These are phyloP conservation scores for Bipolaris victoriae DNA, from an alignment of 2,329 filamentous ascomycete genomes.

Conservation along the genomic window DNA sequence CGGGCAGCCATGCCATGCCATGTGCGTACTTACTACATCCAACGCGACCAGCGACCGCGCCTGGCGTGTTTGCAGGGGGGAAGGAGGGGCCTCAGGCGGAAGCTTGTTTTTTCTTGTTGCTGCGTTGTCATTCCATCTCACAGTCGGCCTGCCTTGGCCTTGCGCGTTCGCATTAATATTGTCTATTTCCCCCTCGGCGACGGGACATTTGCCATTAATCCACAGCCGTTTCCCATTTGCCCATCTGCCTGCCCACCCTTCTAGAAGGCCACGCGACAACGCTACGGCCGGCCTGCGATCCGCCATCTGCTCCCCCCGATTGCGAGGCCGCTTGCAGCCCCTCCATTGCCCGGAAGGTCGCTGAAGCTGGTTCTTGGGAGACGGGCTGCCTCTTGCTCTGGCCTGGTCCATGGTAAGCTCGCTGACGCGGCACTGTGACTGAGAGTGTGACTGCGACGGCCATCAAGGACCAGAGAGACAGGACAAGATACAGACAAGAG, in stretches of 20 bases:
- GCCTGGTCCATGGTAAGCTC: neutral
- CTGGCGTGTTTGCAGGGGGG: slow-evolving; percentile 6
- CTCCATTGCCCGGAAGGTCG: slow-evolving; percentile 12
- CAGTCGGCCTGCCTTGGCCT: neutral
- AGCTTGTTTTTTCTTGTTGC: slow-evolving; percentile 1
- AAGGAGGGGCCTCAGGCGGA: neutral
- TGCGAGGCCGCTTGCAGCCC: slow-evolving; percentile 19
- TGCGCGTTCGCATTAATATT: neutral
- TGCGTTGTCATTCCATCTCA: neutral
- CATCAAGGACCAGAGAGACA: neutral
- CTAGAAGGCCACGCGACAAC: slow-evolving; percentile 13
- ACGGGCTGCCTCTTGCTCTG: neutral
- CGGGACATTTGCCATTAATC: neutral
- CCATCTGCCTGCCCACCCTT: neutral
- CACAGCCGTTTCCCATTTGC: no score
- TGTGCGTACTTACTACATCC: no score
- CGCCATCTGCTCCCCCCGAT: slow-evolving; percentile 13
- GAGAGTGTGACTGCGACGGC: neutral
- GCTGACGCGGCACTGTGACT: neutral
- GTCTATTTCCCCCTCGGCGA: neutral
- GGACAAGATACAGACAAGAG: neutral
- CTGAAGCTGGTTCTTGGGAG: slow-evolving; percentile 22
- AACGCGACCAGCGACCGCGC: slow-evolving; percentile 9
- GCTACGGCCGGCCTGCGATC: slow-evolving; percentile 28
- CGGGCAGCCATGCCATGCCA: no score